phyloP scores from a whole-genome alignment of 306 rosid genomes.

The Delonix regia region DNA sequence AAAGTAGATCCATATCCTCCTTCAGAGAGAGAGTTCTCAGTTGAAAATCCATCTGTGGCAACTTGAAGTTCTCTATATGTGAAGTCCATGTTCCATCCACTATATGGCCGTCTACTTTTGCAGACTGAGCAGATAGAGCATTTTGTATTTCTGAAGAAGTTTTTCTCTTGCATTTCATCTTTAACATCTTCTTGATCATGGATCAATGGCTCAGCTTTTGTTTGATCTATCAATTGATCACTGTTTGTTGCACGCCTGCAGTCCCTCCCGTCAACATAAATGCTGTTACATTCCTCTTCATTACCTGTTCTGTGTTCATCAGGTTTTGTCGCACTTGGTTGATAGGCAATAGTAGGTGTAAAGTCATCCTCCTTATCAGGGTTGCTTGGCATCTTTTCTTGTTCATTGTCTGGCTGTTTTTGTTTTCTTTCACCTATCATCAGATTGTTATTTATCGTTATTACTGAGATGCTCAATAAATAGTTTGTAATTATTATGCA shows the following conservation, averaged over 20 bases:
- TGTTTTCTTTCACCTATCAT: slow-evolving; percentile 31
- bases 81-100: slow-evolving; percentile 58
- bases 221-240: slow-evolving; percentile 24
- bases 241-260: background rate
- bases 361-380: slow-evolving; percentile 28
- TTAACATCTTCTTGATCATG: slow-evolving; percentile 29
- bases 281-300: slow-evolving; percentile 21
- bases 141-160: slow-evolving; percentile 24
- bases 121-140: slow-evolving; percentile 55
- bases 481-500: slow-evolving; percentile 15
- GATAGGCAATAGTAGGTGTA: background rate
- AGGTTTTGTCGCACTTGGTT: slow-evolving; percentile 14
- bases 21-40: slow-evolving; percentile 59
- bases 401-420: slow-evolving; percentile 12
- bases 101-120: slow-evolving; percentile 54
- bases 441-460: slow-evolving; percentile 4
- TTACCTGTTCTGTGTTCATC: background rate
- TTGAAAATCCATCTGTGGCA: slow-evolving; percentile 68
- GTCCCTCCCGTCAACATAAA: slow-evolving; percentile 1
- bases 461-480: background rate
- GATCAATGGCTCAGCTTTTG: slow-evolving; percentile 12
- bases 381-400: slow-evolving; percentile 34
- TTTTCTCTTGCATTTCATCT: slow-evolving; percentile 19
- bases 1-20: slow-evolving; percentile 51
- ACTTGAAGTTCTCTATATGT: slow-evolving; percentile 56